These are phyloP conservation scores for Mortierella alpina DNA, from an alignment of 192 early-diverging fungal species.

Conservation along the genomic window DNA sequence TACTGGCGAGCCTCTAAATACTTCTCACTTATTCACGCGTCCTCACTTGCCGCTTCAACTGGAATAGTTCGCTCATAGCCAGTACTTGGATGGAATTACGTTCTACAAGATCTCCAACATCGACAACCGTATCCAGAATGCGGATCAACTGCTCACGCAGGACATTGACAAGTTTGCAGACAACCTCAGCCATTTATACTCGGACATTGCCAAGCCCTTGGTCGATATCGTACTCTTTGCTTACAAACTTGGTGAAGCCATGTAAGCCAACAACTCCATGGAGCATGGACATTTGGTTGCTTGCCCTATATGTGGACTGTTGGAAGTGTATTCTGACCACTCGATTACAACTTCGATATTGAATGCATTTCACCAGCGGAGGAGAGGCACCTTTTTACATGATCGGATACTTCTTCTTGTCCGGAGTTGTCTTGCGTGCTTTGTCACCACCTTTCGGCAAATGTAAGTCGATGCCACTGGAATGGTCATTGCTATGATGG, in stretches of 20 bases:
- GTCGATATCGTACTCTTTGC: conserved; percentile 82
- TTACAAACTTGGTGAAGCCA: conserved; percentile 75
- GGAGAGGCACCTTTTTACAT: conserved; percentile 67
- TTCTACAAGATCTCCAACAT: conserved; percentile 88
- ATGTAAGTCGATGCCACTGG: conserved; percentile 48
- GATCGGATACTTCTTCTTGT: conserved; percentile 69
- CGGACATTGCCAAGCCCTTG: conserved; percentile 80
- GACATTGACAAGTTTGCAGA: conserved; percentile 81
- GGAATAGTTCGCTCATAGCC: conserved; percentile 66
- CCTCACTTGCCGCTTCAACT: neutral
- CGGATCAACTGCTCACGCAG: conserved; percentile 76
- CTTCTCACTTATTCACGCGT: neutral
- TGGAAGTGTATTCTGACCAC: neutral
- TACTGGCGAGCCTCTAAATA: neutral
- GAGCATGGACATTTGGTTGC: no score
- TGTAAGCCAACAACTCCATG: conserved; percentile 50
- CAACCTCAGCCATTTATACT: conserved; percentile 76
- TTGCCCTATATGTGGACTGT: neutral
- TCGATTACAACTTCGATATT: neutral
- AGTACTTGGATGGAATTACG: conserved; percentile 79
- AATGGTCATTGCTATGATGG: neutral
- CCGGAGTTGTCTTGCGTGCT: conserved; percentile 73
- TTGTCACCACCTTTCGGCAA: conserved; percentile 86
- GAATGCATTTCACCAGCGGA: conserved; percentile 38
- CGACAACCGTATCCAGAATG: conserved; percentile 80